Percentiles rank a stretch among this genome's conserved stretches.
Evolutionary conservation across 108 stramenopile genomes (phyloP).

Genomic region (Cyclotella choctawhatcheeana): DNA sequence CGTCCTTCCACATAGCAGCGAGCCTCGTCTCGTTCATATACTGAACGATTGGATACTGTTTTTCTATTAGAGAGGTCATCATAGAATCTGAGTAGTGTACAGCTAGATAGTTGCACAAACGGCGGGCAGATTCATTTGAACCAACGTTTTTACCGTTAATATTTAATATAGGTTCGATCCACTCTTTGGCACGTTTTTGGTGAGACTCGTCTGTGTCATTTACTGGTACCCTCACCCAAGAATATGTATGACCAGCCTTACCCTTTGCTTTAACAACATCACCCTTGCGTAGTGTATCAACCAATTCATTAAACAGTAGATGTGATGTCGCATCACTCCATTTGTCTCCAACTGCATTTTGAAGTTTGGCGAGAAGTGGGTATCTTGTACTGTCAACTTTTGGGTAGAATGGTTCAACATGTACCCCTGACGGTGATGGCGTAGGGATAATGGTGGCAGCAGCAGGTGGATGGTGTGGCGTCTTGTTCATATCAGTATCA

Average conservation of each 20-base stretch:
- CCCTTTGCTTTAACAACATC: background rate
- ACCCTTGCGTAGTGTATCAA: background rate
- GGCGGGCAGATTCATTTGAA: background rate
- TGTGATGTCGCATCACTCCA: no score
- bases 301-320: no score
- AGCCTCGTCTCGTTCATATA: background rate
- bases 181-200: background rate
- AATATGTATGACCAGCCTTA: background rate
- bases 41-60: background rate
- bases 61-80: background rate
- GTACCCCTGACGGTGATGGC: no score
- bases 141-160: background rate
- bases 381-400: no score
- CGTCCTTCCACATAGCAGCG: background rate
- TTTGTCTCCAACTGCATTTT: no score
- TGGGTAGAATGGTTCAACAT: no score
- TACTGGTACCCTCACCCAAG: background rate
- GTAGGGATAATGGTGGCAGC: no score
- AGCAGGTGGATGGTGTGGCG: no score
- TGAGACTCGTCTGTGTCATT: background rate
- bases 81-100: background rate
- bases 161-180: background rate
- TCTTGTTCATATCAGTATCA: no score
- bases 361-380: no score
- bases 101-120: background rate